Percentiles rank a stretch among this genome's conserved stretches.
phyloP scores from a whole-genome alignment of 257 asterid genomes.

The Scutellaria minor region DNA sequence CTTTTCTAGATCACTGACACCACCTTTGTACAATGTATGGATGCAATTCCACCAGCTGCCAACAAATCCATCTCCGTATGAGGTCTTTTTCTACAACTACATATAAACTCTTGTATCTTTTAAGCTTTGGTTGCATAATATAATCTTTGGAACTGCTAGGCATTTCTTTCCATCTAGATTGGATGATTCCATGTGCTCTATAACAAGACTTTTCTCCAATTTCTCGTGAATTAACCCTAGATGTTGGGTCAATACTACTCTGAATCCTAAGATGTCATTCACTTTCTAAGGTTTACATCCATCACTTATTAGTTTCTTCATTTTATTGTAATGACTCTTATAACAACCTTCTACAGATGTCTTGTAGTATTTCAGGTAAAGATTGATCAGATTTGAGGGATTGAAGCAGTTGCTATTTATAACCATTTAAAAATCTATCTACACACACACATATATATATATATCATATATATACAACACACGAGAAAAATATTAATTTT shows the following conservation, averaged over 20 bases:
- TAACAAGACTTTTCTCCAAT: constrained; percentile 79
- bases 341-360: constrained; percentile 71
- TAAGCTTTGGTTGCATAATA: constrained; percentile 71
- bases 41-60: constrained; percentile 92
- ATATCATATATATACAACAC: no score
- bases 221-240: constrained; percentile 42
- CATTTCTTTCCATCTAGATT: constrained; percentile 72
- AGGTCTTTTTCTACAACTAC: constrained; percentile 78
- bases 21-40: constrained; percentile 93
- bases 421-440: neutral
- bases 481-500: no score
- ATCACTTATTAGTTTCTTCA: constrained; percentile 88
- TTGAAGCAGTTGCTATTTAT: constrained; percentile 69
- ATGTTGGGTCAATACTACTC: constrained; percentile 61
- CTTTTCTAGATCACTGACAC: constrained; percentile 89
- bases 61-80: constrained; percentile 82
- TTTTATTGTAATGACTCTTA: constrained; percentile 89
- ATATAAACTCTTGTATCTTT: constrained; percentile 87
- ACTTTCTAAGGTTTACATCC: constrained; percentile 92
- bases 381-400: constrained; percentile 53
- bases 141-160: constrained; percentile 88
- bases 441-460: no score
- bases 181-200: constrained; percentile 75
- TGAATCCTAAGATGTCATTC: constrained; percentile 76
- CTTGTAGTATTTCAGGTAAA: constrained; percentile 51